Conservation (phyloP, 208 protist genomes). For the Trypanosoma scelopori region DNA sequence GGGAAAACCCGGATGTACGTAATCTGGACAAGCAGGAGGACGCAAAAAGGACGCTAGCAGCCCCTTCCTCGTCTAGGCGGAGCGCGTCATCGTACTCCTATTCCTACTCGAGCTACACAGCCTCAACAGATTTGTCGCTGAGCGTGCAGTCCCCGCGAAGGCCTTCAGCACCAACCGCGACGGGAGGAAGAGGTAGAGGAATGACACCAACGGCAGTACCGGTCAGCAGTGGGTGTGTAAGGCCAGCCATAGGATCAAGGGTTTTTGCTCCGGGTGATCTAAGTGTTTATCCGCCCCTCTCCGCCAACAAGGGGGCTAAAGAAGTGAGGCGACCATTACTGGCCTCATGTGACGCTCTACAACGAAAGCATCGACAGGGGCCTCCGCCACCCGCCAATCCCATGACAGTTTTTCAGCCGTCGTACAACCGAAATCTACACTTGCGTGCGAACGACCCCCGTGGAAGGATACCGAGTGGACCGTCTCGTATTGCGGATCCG, state of each 20-base stretch:
- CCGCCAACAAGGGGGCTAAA: background rate
- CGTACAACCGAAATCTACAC: background rate
- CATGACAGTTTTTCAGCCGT: background rate
- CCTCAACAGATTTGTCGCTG: background rate
- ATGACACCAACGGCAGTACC: background rate
- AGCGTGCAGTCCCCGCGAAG: background rate
- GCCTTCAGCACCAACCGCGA: background rate
- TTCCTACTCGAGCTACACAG: conserved; percentile 18
- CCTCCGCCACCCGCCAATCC: conserved; percentile 4
- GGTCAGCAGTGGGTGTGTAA: background rate
- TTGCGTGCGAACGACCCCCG: too few relatives aligned
- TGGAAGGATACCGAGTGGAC: background rate
- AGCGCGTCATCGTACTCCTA: conserved; percentile 19
- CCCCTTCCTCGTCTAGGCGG: background rate
- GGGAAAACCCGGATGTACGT: background rate
- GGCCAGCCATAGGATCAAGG: background rate
- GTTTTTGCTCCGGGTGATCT: background rate
- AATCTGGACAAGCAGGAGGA: background rate
- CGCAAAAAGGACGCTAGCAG: too few relatives aligned
- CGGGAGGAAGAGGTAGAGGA: too few relatives aligned
- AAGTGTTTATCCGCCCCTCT: background rate
- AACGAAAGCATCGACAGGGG: conserved; percentile 1
- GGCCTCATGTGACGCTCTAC: background rate
- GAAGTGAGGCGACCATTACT: background rate
- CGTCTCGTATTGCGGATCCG: background rate